Evolutionary conservation across 208 protist genomes (phyloP).

Genomic region (Porcisia hertigi): DNA sequence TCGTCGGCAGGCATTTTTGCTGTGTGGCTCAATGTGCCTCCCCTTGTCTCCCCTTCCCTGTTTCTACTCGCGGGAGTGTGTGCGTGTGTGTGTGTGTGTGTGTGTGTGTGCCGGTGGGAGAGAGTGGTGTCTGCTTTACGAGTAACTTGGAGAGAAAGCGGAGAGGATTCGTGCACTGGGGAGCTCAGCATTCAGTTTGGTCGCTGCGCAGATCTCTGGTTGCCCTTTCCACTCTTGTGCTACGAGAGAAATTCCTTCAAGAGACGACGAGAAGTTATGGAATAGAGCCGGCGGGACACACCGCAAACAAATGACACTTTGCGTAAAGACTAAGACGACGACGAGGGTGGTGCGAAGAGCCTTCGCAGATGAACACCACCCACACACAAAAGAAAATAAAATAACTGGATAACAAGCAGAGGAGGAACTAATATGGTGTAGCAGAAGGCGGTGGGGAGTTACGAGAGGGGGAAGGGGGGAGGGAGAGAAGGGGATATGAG

Average conservation of each 20-base stretch:
- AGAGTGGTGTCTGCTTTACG: background rate
- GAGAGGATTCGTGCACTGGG: background rate
- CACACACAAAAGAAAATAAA: background rate
- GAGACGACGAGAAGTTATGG: background rate
- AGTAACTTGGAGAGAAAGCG: background rate
- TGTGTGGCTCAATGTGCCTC: background rate
- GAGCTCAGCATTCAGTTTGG: background rate
- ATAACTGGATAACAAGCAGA: background rate
- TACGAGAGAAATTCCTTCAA: background rate
- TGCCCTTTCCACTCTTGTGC: background rate
- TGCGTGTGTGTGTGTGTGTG: background rate
- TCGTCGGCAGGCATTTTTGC: conserved; percentile 16
- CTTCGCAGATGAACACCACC: background rate
- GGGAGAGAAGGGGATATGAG: background rate
- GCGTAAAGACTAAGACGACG: too few species aligned
- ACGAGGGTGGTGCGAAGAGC: background rate
- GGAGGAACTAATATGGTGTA: background rate
- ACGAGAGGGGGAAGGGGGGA: background rate
- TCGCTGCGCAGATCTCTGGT: background rate
- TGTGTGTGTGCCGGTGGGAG: background rate
- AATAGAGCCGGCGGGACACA: too few species aligned
- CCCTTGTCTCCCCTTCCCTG: too few species aligned
- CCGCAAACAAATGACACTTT: background rate
- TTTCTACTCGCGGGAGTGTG: background rate
- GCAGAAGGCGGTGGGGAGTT: background rate